Conservation (phyloP, 345 rosid genomes). For the Raphanus sativus region DNA sequence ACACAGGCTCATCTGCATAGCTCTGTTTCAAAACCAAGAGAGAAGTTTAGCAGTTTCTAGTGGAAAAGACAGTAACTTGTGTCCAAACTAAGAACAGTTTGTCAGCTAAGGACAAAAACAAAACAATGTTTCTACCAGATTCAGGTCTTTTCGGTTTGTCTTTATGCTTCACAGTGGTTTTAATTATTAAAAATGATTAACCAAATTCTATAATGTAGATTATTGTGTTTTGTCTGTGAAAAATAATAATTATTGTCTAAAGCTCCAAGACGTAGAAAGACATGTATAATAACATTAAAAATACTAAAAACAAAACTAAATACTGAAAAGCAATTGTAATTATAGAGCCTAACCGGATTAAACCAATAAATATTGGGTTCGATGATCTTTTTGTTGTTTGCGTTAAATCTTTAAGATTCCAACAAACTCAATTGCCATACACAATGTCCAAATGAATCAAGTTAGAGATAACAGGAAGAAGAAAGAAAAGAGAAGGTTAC, state of each 20-base stretch:
- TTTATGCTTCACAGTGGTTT: conserved; percentile 15
- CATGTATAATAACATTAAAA: conserved; percentile 4
- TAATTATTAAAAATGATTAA: conserved; percentile 9
- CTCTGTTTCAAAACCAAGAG: conserved; percentile 52
- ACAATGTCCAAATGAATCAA: conserved; percentile 12
- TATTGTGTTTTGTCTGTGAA: background rate
- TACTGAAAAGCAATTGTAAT: background rate
- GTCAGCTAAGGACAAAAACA: conserved; percentile 26
- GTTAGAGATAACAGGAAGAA: conserved; percentile 5
- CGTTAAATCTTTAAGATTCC: background rate
- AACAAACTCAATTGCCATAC: conserved; percentile 28
- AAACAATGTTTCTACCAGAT: conserved; percentile 32
- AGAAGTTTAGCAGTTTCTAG: conserved; percentile 7
- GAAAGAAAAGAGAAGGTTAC: conserved; percentile 49
- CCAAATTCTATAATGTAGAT: background rate
- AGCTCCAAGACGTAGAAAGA: conserved; percentile 24
- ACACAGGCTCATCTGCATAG: conserved; percentile 69
- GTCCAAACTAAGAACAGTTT: conserved; percentile 20
- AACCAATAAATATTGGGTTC: conserved; percentile 23
- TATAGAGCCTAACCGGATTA: conserved; percentile 22
- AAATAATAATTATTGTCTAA: background rate
- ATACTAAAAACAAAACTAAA: background rate
- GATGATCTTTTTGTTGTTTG: background rate
- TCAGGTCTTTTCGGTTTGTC: conserved; percentile 36
- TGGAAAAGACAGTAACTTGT: conserved; percentile 9